These are phyloP conservation scores for Cutaneotrichosporon mucoides DNA, from an alignment of 1,284 basidiomycete genomes.

Conservation along the genomic window DNA sequence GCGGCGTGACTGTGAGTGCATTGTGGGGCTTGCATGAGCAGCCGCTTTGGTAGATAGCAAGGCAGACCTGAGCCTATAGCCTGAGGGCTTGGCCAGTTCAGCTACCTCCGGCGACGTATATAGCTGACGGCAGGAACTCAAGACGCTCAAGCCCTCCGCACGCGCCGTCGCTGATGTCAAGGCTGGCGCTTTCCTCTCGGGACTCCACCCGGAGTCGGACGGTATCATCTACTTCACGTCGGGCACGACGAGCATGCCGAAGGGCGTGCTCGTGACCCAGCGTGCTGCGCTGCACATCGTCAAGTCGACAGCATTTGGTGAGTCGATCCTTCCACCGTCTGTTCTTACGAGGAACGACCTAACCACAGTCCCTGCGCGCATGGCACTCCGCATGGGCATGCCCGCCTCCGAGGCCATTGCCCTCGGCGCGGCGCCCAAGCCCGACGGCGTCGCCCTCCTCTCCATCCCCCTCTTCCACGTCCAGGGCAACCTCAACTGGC, in stretches of 20 bases:
- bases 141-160: not conserved
- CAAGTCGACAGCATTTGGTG: constrained; percentile 18
- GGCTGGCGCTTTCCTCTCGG: constrained; percentile 13
- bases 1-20: not conserved
- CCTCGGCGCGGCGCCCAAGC: constrained; percentile 10
- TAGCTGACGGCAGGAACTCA: constrained; percentile 8
- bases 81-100: not conserved
- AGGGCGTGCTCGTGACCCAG: constrained; percentile 44
- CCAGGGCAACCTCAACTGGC: constrained; percentile 40
- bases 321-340: constrained; percentile 9
- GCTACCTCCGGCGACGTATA: too few relatives aligned
- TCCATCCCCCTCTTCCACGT: constrained; percentile 46
- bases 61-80: too few relatives aligned
- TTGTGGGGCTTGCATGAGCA: too few relatives aligned
- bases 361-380: constrained; percentile 17
- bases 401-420: constrained; percentile 12
- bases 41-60: too few relatives aligned
- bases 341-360: not conserved
- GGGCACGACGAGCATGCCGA: constrained; percentile 36
- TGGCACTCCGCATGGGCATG: constrained; percentile 33
- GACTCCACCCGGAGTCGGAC: constrained; percentile 35
- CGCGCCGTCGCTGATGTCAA: constrained; percentile 2
- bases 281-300: constrained; percentile 36
- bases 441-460: constrained; percentile 21
- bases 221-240: constrained; percentile 44